Percentiles rank a stretch among this genome's conserved stretches.
phyloP scores from a whole-genome alignment of 306 rosid species.

The Cicer chorassanicum region DNA sequence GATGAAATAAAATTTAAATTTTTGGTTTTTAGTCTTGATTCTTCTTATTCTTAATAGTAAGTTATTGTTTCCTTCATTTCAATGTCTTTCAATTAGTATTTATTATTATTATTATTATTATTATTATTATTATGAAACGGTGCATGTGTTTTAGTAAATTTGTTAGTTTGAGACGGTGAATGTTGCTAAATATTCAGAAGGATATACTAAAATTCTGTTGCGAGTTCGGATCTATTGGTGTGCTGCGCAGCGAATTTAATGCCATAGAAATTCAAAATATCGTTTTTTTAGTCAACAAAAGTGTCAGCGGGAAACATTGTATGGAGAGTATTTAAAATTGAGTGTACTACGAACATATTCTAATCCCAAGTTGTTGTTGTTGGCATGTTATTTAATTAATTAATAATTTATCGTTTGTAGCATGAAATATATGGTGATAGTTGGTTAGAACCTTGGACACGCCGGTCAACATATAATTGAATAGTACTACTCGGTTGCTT shows the following conservation, averaged over 20 bases:
- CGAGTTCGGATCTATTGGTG: not conserved
- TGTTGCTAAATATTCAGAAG: not conserved
- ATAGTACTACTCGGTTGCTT: not conserved
- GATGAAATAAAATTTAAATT: not conserved
- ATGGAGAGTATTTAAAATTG: not conserved
- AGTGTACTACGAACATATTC: not conserved
- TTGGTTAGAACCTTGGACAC: not conserved
- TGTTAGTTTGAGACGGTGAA: not conserved
- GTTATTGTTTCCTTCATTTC: not conserved
- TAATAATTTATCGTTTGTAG: not conserved
- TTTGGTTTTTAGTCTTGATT: not conserved
- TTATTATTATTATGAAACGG: not conserved
- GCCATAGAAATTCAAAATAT: not conserved
- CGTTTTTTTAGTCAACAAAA: conserved; percentile 26
- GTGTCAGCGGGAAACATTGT: not conserved
- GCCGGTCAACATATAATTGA: not conserved
- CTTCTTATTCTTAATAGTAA: not conserved
- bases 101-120: too few relatives aligned
- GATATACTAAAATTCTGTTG: conserved; percentile 1
- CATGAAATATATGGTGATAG: conserved; percentile 22
- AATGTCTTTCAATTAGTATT: not conserved
- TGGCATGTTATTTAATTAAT: too few relatives aligned
- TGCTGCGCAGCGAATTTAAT: not conserved
- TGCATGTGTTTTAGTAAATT: not conserved
- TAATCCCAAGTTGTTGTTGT: not conserved